Percentiles rank a stretch among this genome's conserved stretches.
Evolutionary conservation across 179 eudicot species (phyloP).

Genomic region (Gypsophila paniculata): DNA sequence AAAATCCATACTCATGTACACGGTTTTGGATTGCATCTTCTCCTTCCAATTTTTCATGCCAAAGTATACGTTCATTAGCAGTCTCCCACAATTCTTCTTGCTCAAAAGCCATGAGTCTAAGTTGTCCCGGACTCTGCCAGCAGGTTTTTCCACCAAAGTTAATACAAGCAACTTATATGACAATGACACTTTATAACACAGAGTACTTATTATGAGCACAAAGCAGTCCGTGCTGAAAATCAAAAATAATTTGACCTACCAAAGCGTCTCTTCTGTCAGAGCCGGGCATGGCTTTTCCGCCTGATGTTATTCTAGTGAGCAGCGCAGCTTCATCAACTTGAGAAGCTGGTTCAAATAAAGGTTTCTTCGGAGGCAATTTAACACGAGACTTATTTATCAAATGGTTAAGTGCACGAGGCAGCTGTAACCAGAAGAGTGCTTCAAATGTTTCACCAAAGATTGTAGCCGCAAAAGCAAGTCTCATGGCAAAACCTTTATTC

Average conservation of each 20-base stretch:
- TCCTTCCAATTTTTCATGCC: constrained; percentile 90
- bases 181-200: background rate
- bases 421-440: constrained; percentile 88
- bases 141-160: constrained; percentile 11
- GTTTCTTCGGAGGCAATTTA: constrained; percentile 51
- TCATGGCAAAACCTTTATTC: constrained; percentile 59
- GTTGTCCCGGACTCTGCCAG: constrained; percentile 68
- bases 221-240: constrained; percentile 8
- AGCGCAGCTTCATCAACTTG: constrained; percentile 63
- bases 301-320: constrained; percentile 67
- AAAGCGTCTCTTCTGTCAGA: constrained; percentile 47
- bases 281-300: constrained; percentile 56
- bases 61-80: constrained; percentile 80
- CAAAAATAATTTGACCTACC: constrained; percentile 38
- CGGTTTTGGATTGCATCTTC: constrained; percentile 93
- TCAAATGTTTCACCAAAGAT: constrained; percentile 86
- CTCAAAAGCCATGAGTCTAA: constrained; percentile 79
- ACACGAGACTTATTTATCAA: constrained; percentile 55
- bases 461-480: constrained; percentile 95
- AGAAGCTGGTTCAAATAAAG: constrained; percentile 34
- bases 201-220: background rate
- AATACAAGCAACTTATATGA: background rate
- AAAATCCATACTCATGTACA: constrained; percentile 86
- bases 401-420: constrained; percentile 77
- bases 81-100: constrained; percentile 90